Evolutionary conservation across 768 basidiomycete species (phyloP), one percentile per base, ranked within the genome.

Genomic region (Mrakia hoshinonis): DNA sequence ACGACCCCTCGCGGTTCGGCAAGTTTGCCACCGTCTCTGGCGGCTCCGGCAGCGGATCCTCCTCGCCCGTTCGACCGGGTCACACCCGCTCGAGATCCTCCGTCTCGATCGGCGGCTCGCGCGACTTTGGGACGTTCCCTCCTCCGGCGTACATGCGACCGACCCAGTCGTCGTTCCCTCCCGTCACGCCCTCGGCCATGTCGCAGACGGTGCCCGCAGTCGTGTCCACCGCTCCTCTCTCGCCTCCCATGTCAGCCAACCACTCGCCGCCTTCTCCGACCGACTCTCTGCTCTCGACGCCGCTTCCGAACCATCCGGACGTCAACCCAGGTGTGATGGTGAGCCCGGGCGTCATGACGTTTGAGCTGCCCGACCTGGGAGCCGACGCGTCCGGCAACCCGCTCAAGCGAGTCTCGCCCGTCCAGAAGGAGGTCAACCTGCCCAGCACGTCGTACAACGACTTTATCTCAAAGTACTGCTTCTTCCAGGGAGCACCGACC

Each of bases 391-490:
- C 43, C 26, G 24, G 26, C 12, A 48, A 61, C 7, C 64, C 52
- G 22, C 47, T 47, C 39, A 38, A 51, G 36, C 22, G 55, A 20
- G 64, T 47, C 18, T 38, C 24, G 61, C 48, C 69, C 11, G 29
- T 51, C 29, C 31, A 47, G 43, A 67, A 67, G 49, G 63, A 72
- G 29, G 24, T 38, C 38, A 54, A 66, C 62, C 52, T 72, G 22
- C 70, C 52, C 9, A 48, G 54, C 58, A 52, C 24, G 29, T 66
- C 63, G 52, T 72, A 72, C 43, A 55, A 54, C 48, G 70, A 72
- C 48, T 72, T 72, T 46, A 54, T 72, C 55, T 55, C 51, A 15
- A 67, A 61, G 34, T 72, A 72, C 65, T 72, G 70, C 70, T 72
- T 72, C 64, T 72, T 51, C 63, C 26, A 48, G 29, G 49, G 49